Conservation (phyloP, 2,329 filamentous ascomycete genomes). For the Fusarium abutilonis region DNA sequence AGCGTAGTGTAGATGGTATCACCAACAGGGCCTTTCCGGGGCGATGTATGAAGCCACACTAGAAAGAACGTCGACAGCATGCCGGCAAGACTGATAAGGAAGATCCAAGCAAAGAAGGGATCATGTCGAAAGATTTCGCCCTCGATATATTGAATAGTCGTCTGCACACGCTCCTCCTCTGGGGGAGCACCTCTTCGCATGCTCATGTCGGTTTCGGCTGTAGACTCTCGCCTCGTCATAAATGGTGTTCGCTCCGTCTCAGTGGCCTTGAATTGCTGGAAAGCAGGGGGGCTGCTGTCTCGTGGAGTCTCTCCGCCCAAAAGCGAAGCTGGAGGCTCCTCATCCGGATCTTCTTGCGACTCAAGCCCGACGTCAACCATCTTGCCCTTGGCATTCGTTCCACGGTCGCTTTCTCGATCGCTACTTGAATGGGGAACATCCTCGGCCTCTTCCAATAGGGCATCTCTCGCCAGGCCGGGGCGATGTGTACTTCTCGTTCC, state of each 20-base stretch:
- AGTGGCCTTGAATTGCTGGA: constrained; percentile 65
- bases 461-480: constrained; percentile 43
- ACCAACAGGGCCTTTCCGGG: constrained; percentile 77
- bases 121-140: constrained; percentile 84
- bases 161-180: constrained; percentile 49
- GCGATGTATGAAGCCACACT: constrained; percentile 86
- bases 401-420: constrained; percentile 45
- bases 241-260: constrained; percentile 53
- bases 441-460: constrained; percentile 55
- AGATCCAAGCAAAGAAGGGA: constrained; percentile 90
- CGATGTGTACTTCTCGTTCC: constrained; percentile 58
- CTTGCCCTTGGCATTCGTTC: constrained; percentile 62
- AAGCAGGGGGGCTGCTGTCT: constrained; percentile 68
- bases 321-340: constrained; percentile 69
- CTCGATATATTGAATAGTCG: constrained; percentile 64
- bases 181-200: constrained; percentile 49
- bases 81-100: constrained; percentile 82
- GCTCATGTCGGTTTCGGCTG: constrained; percentile 61
- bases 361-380: constrained; percentile 91
- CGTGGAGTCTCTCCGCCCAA: constrained; percentile 59
- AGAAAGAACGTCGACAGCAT: constrained; percentile 90
- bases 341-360: constrained; percentile 67
- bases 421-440: constrained; percentile 53
- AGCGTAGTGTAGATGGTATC: constrained; percentile 95
- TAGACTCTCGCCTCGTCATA: constrained; percentile 54